phyloP scores from a whole-genome alignment of 345 rosid genomes.

The Acer negundo region DNA sequence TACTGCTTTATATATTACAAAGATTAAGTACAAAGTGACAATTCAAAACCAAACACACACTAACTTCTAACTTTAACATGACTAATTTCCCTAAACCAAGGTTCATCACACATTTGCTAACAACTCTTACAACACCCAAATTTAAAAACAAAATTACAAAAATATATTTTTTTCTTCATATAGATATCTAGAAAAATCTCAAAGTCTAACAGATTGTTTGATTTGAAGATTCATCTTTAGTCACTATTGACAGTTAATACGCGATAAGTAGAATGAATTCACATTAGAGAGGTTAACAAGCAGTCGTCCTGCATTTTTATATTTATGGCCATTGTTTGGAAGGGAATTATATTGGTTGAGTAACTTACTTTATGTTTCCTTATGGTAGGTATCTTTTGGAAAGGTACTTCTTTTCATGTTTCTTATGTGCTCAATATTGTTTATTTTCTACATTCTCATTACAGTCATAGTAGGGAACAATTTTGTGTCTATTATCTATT shows the following conservation, averaged over 20 bases:
- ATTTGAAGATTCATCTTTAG: neutral
- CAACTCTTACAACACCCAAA: too few relatives aligned
- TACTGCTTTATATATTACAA: too few relatives aligned
- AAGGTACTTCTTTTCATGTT: slow-evolving; percentile 35
- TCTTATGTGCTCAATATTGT: slow-evolving; percentile 3
- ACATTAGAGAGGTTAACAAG: neutral
- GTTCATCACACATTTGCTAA: neutral
- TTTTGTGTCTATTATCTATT: neutral
- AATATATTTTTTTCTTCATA: too few relatives aligned
- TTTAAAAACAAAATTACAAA: too few relatives aligned
- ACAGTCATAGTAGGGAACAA: neutral
- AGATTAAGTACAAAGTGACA: too few relatives aligned
- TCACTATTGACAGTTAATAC: neutral
- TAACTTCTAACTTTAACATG: too few relatives aligned
- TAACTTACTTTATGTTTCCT: slow-evolving; percentile 7
- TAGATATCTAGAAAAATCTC: too few relatives aligned
- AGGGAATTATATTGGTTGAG: neutral
- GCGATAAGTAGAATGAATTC: neutral
- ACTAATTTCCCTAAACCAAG: too few relatives aligned
- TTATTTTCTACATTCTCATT: neutral
- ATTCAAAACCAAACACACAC: too few relatives aligned
- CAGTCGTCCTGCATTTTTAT: neutral
- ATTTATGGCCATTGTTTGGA: neutral
- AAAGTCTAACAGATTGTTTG: too few relatives aligned
- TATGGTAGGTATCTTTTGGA: slow-evolving; percentile 82